These are phyloP conservation scores for Globisporangium apiculatum DNA, from an alignment of 352 stramenopile species.

Conservation along the genomic window DNA sequence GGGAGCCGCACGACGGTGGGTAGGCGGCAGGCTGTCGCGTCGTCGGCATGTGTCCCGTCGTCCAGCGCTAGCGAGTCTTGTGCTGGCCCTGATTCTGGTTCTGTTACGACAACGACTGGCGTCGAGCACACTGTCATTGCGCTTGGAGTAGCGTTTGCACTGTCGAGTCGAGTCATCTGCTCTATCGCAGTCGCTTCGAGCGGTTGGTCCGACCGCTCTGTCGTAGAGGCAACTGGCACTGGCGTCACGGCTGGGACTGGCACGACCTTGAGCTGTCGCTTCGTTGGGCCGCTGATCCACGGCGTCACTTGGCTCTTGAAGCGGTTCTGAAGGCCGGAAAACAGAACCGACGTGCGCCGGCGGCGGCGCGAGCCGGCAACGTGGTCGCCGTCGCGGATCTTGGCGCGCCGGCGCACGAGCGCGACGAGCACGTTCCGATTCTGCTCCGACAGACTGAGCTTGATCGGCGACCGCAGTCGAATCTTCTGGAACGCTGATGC, in stretches of 20 bases:
- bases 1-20: not conserved
- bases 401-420: not conserved
- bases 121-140: too few species aligned
- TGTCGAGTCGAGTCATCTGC: too few species aligned
- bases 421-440: not conserved
- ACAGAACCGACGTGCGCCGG: not conserved
- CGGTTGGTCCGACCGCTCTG: too few species aligned
- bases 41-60: not conserved
- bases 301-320: conserved; percentile 3
- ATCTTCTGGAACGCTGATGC: conserved; percentile 1
- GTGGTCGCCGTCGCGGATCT: not conserved
- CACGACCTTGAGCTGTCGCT: not conserved
- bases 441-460: not conserved
- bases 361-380: not conserved
- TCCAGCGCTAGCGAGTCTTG: not conserved
- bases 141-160: too few species aligned
- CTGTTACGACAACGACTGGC: too few species aligned
- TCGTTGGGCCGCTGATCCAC: not conserved
- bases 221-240: not conserved
- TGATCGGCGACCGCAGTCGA: conserved; percentile 1
- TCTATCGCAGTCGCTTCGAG: too few species aligned
- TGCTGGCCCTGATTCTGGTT: too few species aligned
- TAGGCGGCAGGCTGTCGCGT: too few species aligned
- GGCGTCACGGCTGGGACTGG: not conserved
- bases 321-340: not conserved